These are phyloP conservation scores for Euphorbia corollata DNA, from an alignment of 441 rosid genomes.

Conservation along the genomic window DNA sequence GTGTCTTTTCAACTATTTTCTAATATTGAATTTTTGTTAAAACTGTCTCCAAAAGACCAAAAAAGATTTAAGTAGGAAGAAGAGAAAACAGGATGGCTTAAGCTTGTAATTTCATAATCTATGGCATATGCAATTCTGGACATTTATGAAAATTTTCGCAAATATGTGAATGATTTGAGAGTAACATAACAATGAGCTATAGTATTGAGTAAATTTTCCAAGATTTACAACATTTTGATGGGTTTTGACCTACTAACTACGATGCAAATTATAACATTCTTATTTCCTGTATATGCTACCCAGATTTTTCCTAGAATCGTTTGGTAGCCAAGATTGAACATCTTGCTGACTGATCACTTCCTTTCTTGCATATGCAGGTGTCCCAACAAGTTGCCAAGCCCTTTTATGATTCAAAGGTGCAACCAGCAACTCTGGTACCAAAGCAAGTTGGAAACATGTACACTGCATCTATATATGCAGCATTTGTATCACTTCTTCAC, in stretches of 20 bases:
- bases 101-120: neutral
- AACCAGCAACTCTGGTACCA: constrained; percentile 78
- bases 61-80: neutral
- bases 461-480: constrained; percentile 94
- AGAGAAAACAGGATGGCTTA: neutral
- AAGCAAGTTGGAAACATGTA: constrained; percentile 99
- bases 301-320: constrained; percentile 4
- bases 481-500: constrained; percentile 86
- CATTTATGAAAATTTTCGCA: neutral
- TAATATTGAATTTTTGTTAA: too few species aligned
- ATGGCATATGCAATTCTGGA: neutral
- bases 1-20: neutral
- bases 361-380: constrained; percentile 35
- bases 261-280: neutral
- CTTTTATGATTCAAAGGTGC: constrained; percentile 69
- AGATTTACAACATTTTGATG: neutral
- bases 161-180: neutral
- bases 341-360: constrained; percentile 9
- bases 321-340: constrained; percentile 12
- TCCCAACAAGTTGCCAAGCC: constrained; percentile 90
- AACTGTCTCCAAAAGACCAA: neutral
- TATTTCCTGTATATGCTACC: neutral
- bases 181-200: neutral
- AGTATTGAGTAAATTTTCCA: neutral
- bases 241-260: neutral